These are phyloP conservation scores for Wickerhamiella allomyrinae DNA, from an alignment of 805 yeast genomes.

Conservation along the genomic window DNA sequence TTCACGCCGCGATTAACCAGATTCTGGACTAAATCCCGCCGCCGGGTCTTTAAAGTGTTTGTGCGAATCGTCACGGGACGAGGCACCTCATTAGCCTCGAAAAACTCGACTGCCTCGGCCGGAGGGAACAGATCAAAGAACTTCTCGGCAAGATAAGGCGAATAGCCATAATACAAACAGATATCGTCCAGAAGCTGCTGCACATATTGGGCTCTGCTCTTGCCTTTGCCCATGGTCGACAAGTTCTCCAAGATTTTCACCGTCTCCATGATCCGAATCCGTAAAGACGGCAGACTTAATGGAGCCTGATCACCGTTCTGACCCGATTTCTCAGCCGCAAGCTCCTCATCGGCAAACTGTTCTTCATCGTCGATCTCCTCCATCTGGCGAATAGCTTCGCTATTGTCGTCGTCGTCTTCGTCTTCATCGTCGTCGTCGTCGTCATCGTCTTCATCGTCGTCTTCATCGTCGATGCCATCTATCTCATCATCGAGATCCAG, in stretches of 20 bases:
- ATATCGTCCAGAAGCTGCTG: slow-evolving; percentile 73
- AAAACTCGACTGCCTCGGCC: slow-evolving; percentile 92
- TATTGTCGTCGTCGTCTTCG: slow-evolving; percentile 13
- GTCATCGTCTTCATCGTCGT: slow-evolving; percentile 10
- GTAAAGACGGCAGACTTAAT: slow-evolving; percentile 57
- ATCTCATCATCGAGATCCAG: slow-evolving; percentile 14
- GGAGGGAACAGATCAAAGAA: slow-evolving; percentile 84
- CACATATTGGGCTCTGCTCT: slow-evolving; percentile 69
- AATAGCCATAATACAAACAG: slow-evolving; percentile 86
- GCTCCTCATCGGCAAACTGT: slow-evolving; percentile 9
- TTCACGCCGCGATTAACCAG: slow-evolving; percentile 94
- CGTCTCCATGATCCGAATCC: slow-evolving; percentile 91
- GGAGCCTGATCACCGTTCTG: slow-evolving; percentile 20
- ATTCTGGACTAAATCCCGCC: slow-evolving; percentile 91
- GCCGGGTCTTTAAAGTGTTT: slow-evolving; percentile 86
- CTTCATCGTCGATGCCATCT: slow-evolving; percentile 14
- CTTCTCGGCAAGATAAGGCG: slow-evolving; percentile 84
- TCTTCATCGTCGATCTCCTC: slow-evolving; percentile 14
- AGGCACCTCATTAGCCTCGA: slow-evolving; percentile 95
- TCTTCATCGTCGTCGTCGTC: slow-evolving; percentile 12
- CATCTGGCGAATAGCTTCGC: slow-evolving; percentile 11
- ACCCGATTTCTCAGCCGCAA: slow-evolving; percentile 8
- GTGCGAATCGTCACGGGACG: slow-evolving; percentile 96
- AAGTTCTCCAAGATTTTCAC: slow-evolving; percentile 89
- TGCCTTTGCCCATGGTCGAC: slow-evolving; percentile 41